Evolutionary conservation across 169 alveolate species (phyloP).

Genomic region (Cryptosporidium ryanae): DNA sequence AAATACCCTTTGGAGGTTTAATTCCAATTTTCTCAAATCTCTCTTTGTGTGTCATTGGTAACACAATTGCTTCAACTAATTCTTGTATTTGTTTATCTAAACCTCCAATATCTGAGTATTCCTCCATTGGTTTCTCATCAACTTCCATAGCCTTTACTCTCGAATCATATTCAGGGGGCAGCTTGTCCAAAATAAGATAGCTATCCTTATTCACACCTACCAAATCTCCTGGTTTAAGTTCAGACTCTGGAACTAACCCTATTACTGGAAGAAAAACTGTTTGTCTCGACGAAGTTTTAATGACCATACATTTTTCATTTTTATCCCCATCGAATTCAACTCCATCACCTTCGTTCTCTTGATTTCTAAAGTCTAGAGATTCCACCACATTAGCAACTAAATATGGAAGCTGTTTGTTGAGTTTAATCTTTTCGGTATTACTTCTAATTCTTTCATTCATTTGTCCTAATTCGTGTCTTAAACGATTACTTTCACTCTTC

Average conservation of each 20-base stretch:
- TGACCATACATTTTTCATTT: conserved; percentile 88
- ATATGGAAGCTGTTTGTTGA: conserved; percentile 97
- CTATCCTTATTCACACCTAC: conserved; percentile 99
- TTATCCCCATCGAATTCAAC: conserved; percentile 76
- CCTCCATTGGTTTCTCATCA: conserved; percentile 99
- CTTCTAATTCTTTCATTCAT: conserved; percentile 90
- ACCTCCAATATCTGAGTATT: conserved; percentile 99
- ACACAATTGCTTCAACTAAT: conserved; percentile 98
- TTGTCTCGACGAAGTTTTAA: conserved; percentile 94
- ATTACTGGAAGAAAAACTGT: conserved; percentile 98
- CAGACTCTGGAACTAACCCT: conserved; percentile 92
- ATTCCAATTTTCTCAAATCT: conserved; percentile 98
- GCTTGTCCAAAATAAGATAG: conserved; percentile 96
- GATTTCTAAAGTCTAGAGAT: conserved; percentile 80
- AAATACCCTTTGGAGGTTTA: conserved; percentile 98
- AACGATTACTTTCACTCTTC: conserved; percentile 89
- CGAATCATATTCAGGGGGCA: conserved; percentile 99
- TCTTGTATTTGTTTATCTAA: conserved; percentile 99
- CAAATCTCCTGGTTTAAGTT: conserved; percentile 92
- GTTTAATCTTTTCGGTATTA: conserved; percentile 94
- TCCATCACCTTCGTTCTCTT: conserved; percentile 81
- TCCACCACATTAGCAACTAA: conserved; percentile 98
- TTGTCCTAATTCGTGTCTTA: conserved; percentile 88
- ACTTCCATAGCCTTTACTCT: conserved; percentile 99
- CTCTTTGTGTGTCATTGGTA: conserved; percentile 99